phyloP scores from a whole-genome alignment of 805 yeast genomes.

The Teunomyces stri region DNA sequence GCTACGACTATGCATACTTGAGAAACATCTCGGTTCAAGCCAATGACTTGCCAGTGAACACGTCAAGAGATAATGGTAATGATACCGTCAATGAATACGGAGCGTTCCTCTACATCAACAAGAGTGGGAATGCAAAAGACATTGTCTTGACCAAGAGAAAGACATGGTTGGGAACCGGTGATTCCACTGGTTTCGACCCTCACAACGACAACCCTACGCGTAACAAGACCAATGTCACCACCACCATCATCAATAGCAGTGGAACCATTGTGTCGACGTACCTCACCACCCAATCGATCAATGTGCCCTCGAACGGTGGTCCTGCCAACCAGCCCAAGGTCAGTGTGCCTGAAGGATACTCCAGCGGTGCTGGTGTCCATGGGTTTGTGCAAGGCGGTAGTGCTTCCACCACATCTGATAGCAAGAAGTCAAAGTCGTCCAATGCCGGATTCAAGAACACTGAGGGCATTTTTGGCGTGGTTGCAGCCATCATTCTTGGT shows the following conservation, averaged over 20 bases:
- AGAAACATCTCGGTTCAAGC: conserved; percentile 61
- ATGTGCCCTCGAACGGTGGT: conserved; percentile 4
- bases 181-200: conserved; percentile 67
- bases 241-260: conserved; percentile 3
- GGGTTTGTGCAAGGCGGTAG: conserved; percentile 1
- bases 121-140: conserved; percentile 32
- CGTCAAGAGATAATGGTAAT: conserved; percentile 31
- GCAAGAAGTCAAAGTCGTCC: background rate
- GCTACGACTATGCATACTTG: conserved; percentile 75
- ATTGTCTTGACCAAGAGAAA: conserved; percentile 62
- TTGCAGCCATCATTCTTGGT: conserved; percentile 20
- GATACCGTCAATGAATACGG: conserved; percentile 50
- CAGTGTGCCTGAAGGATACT: background rate
- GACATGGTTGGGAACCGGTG: conserved; percentile 57
- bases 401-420: conserved; percentile 1
- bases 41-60: conserved; percentile 62
- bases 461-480: conserved; percentile 16
- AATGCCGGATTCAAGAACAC: conserved; percentile 3
- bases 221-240: conserved; percentile 4
- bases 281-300: conserved; percentile 4
- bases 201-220: conserved; percentile 23
- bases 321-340: conserved; percentile 3
- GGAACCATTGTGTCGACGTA: background rate
- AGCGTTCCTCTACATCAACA: conserved; percentile 45
- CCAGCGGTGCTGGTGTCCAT: background rate